A percentile compares a stretch with the other conserved stretches of the same genome.
phyloP scores from a whole-genome alignment of 495 filamentous ascomycete species.

The Pyrenula massariospora region DNA sequence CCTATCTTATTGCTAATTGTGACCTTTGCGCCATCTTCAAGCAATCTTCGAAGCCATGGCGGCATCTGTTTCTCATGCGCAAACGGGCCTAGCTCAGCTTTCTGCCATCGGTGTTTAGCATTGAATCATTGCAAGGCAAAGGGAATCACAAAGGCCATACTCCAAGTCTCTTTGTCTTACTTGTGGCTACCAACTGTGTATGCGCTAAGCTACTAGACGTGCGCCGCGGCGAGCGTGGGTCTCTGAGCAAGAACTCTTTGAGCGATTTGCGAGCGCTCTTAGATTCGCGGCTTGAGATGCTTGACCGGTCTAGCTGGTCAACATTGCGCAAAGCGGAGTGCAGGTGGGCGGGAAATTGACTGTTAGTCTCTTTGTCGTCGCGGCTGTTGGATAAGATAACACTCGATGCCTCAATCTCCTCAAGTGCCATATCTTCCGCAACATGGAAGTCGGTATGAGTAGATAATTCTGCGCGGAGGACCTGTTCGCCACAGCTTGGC shows the following conservation, averaged over 20 bases:
- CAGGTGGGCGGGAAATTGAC: neutral
- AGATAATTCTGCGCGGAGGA: conserved; percentile 49
- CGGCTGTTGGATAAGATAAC: neutral
- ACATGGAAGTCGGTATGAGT: conserved; percentile 66
- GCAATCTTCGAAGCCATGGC: conserved; percentile 54
- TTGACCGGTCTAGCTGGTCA: conserved; percentile 1
- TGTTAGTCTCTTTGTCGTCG: neutral
- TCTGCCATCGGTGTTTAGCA: conserved; percentile 20
- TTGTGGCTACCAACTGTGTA: neutral
- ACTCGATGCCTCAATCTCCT: conserved; percentile 20
- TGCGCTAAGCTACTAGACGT: neutral
- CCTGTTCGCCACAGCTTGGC: conserved; percentile 54
- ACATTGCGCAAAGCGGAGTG: neutral
- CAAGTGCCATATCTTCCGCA: conserved; percentile 42
- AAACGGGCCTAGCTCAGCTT: conserved; percentile 66
- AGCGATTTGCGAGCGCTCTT: neutral
- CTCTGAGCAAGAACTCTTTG: neutral
- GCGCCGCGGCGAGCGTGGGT: neutral
- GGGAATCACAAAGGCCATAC: conserved; percentile 15
- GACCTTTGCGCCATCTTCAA: conserved; percentile 52
- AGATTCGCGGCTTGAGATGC: conserved; percentile 1
- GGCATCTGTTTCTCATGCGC: conserved; percentile 88
- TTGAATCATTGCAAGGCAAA: neutral
- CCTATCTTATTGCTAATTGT: conserved; percentile 43
- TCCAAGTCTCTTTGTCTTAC: conserved; percentile 24